phyloP scores from a whole-genome alignment of 257 asterid genomes.

The Solanum phureja region DNA sequence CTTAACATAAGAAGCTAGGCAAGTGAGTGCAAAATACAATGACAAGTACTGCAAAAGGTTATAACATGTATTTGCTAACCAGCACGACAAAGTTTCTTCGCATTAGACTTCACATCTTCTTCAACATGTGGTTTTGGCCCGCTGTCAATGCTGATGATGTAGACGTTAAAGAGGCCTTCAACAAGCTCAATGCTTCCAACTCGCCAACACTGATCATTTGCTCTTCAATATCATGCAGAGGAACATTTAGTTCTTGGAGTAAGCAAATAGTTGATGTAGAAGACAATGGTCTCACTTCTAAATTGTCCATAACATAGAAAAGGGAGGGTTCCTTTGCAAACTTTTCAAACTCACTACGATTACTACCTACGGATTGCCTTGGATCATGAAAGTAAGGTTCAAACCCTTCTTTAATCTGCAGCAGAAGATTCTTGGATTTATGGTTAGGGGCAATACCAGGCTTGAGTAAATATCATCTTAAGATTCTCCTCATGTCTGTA shows the following conservation, averaged over 20 bases:
- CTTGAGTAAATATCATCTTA: background rate
- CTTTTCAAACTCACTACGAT: background rate
- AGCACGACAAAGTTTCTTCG: background rate
- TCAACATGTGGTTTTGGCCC: background rate
- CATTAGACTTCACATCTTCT: background rate
- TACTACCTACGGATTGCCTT: background rate
- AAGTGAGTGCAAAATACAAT: background rate
- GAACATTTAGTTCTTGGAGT: background rate
- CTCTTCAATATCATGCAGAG: background rate
- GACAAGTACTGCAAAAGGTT: background rate
- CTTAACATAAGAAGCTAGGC: background rate
- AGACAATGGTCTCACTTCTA: background rate
- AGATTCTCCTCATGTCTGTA: background rate
- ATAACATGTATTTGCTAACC: background rate
- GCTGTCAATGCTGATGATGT: background rate
- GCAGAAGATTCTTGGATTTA: background rate
- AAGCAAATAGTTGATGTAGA: background rate
- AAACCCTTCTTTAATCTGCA: background rate
- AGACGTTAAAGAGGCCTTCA: background rate
- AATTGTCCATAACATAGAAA: background rate
- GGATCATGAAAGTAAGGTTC: background rate
- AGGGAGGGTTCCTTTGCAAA: background rate
- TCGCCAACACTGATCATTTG: background rate
- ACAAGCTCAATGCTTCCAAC: background rate
- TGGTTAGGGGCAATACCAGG: background rate